These are phyloP conservation scores for Wilcoxina mikolae DNA, from an alignment of 495 filamentous ascomycete genomes.

Conservation along the genomic window DNA sequence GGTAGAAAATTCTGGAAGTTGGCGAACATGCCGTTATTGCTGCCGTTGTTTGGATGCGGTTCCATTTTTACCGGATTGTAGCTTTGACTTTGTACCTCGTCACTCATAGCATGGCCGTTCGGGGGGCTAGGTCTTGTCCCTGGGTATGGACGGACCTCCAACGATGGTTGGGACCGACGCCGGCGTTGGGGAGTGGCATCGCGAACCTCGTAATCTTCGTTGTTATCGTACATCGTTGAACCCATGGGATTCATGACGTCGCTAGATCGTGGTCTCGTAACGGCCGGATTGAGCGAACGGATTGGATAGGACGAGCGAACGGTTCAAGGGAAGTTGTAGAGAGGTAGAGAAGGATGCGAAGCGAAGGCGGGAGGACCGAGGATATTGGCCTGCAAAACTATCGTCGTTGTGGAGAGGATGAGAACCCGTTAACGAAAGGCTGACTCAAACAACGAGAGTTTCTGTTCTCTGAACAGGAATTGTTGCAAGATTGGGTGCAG, in stretches of 20 bases:
- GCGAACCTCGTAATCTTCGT: background rate
- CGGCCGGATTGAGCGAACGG: background rate
- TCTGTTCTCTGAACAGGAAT: background rate
- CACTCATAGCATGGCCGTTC: background rate
- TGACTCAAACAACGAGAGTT: background rate
- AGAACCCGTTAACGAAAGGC: background rate
- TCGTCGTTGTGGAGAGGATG: background rate
- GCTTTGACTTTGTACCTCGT: background rate
- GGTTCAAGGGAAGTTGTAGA: conserved; percentile 2
- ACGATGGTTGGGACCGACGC: conserved; percentile 1
- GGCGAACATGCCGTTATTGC: background rate
- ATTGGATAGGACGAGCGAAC: background rate
- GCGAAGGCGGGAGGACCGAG: conserved; percentile 16
- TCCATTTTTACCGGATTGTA: background rate
- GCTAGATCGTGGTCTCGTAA: background rate
- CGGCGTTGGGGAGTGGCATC: background rate
- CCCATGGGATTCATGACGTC: conserved; percentile 1
- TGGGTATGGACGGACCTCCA: conserved; percentile 1
- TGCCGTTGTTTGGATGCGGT: background rate
- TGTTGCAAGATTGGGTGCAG: background rate
- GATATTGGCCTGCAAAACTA: conserved; percentile 17
- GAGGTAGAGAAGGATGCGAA: conserved; percentile 10
- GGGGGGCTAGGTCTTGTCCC: background rate
- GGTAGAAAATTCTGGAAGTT: no score
- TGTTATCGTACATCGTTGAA: background rate